A percentile compares a stretch with the other conserved stretches of the same genome.
Conservation (phyloP, 2,329 filamentous ascomycete species). For the Ceratocystis cubensis region DNA sequence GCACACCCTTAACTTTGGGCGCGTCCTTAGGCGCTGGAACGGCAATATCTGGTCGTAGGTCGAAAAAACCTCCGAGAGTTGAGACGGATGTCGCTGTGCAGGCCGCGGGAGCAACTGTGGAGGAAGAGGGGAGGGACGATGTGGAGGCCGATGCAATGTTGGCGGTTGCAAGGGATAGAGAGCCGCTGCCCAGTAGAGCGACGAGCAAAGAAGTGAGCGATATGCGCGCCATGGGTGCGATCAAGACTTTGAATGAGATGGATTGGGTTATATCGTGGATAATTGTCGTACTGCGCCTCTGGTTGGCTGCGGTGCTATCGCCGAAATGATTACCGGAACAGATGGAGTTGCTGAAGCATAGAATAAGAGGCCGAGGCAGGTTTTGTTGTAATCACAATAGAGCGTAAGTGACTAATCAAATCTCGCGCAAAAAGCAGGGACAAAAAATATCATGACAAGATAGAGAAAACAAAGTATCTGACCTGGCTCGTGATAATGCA, state of each 20-base stretch:
- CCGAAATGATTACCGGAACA: background rate
- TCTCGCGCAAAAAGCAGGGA: background rate
- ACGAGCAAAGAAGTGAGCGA: constrained; percentile 2
- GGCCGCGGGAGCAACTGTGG: constrained; percentile 30
- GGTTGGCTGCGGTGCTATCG: background rate
- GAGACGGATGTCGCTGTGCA: constrained; percentile 46
- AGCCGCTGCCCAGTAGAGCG: constrained; percentile 23
- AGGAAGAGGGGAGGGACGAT: constrained; percentile 30
- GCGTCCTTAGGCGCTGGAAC: constrained; percentile 33
- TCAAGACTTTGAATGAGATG: background rate
- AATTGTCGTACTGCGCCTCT: background rate
- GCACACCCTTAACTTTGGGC: constrained; percentile 31
- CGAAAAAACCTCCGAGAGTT: constrained; percentile 46
- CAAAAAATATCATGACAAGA: background rate
- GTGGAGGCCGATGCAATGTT: constrained; percentile 27
- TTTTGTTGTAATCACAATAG: background rate
- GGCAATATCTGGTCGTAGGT: constrained; percentile 44
- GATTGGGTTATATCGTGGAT: background rate
- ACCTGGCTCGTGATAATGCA: constrained; percentile 2
- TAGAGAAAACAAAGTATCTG: background rate
- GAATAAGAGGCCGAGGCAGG: background rate
- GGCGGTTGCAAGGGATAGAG: constrained; percentile 29
- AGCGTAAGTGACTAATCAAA: background rate
- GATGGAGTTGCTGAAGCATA: background rate
- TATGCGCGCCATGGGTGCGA: constrained; percentile 11